phyloP scores from a whole-genome alignment of 768 basidiomycete species.

The Trametes gibbosa region DNA sequence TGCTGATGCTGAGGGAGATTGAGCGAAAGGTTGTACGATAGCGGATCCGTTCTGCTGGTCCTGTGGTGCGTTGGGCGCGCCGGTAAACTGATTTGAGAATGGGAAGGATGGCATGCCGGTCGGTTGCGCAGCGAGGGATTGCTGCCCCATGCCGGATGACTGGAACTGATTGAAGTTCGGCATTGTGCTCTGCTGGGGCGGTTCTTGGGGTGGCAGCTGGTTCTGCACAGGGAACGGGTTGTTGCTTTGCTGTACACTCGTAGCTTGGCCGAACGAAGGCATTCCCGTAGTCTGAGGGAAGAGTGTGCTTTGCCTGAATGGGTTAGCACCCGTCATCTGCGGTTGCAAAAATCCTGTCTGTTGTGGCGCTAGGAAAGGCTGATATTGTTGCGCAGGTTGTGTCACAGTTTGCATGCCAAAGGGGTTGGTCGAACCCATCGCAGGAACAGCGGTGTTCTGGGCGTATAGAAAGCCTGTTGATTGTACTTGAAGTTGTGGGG shows the following conservation, averaged over 20 bases:
- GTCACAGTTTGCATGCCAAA: constrained; percentile 38
- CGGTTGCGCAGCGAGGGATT: constrained; percentile 8
- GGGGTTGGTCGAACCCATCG: constrained; percentile 40
- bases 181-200: constrained; percentile 39
- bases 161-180: constrained; percentile 52
- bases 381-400: constrained; percentile 38
- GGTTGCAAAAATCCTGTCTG: constrained; percentile 46
- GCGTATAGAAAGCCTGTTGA: constrained; percentile 55
- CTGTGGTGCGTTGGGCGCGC: constrained; percentile 4
- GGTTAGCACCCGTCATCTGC: constrained; percentile 44
- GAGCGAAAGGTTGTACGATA: constrained; percentile 19
- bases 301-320: constrained; percentile 52
- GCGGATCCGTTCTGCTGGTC: constrained; percentile 12
- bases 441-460: constrained; percentile 42
- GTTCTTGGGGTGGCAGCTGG: constrained; percentile 44
- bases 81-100: constrained; percentile 10
- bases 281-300: constrained; percentile 36
- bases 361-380: constrained; percentile 54
- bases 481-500: constrained; percentile 40
- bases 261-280: constrained; percentile 17
- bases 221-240: constrained; percentile 26
- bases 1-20: constrained; percentile 19
- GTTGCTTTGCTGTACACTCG: constrained; percentile 9
- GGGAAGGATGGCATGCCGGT: constrained; percentile 15
- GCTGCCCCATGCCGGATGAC: constrained; percentile 1